Base-by-base conservation (phyloP, 352 stramenopile genomes). In the Pythium guiyangense region DNA sequence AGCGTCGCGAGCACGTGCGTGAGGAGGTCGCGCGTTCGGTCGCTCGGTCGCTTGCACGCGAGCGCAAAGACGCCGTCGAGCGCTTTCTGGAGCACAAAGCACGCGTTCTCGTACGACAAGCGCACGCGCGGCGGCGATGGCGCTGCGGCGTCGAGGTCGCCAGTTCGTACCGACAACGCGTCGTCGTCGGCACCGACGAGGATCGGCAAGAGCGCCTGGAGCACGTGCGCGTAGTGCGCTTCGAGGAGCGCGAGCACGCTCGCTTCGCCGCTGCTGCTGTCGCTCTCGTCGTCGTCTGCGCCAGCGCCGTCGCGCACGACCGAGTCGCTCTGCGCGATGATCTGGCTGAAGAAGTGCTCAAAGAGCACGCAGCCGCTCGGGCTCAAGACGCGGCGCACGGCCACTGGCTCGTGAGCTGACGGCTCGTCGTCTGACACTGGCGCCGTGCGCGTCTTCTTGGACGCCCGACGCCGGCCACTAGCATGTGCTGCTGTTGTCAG, bases 101-200 rank as follows among this genome's bases (percentile, higher is more conserved):
- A 76, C 6, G 76, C 77, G 31, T 79, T 87, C 53, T 88, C 78
- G 60, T 84, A 91, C 22, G 74, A 71, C 48, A 91, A 12, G 4
- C 37, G 15, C 68, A 62, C n/a, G 20, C n/a, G 17, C 3, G 31
- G 12, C 8, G 31, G 6, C 20, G 0, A 6, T 22, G 8, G n/a
- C n/a, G n/a, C n/a, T n/a, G 8, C 25, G 17, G 25, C 12, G 31
- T 37, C 31, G 6, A 12, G 6, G 8, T 14, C 8, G 31, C 31
- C 29, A 34, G 5, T 34, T 37, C 5, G 9, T 31, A 34, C n/a
- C 63, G 77, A n/a, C 22, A 22, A 1, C 56, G 55, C 11, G 59
- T 59, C 3, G 56, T 48, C 39, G 45, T 71, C 70, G 0, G 69
- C 79, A n/a, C 59, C 72, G 12, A 71, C 26, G 18, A 91, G 37